Conservation (phyloP, 2,329 filamentous ascomycete genomes). For the Leptographium flavum region DNA sequence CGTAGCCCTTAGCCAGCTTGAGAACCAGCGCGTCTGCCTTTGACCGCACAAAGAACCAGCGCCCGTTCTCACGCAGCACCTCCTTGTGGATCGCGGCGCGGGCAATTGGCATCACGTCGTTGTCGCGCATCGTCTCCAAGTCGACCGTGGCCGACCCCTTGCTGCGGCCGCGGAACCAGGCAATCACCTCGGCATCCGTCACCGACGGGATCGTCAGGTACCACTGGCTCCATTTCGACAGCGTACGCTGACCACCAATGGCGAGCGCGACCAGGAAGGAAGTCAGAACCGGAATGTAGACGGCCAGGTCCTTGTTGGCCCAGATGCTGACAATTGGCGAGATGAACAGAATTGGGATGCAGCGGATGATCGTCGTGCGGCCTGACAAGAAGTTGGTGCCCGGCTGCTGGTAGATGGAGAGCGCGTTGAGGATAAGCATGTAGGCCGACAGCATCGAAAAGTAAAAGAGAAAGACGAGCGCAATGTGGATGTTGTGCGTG, state of each 20-base stretch:
- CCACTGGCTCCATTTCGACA: constrained; percentile 31
- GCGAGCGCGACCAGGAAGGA: constrained; percentile 33
- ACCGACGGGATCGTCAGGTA: constrained; percentile 33
- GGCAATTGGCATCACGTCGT: constrained; percentile 16
- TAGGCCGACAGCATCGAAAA: constrained; percentile 36
- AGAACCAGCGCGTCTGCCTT: constrained; percentile 28
- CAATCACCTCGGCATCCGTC: constrained; percentile 28
- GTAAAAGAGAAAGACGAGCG: constrained; percentile 40
- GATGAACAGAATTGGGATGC: constrained; percentile 33
- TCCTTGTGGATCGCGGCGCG: constrained; percentile 16
- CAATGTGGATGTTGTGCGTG: constrained; percentile 23
- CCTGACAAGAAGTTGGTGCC: constrained; percentile 38
- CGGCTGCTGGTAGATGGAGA: constrained; percentile 33
- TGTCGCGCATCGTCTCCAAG: constrained; percentile 29
- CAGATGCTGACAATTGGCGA: constrained; percentile 37
- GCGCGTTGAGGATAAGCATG: constrained; percentile 33
- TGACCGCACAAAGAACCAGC: constrained; percentile 18
- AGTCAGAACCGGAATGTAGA: constrained; percentile 35
- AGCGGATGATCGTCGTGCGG: constrained; percentile 31
- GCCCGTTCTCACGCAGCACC: constrained; percentile 15
- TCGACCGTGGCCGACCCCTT: constrained; percentile 1
- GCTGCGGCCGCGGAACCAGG: constrained; percentile 21
- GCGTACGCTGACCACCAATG: constrained; percentile 19
- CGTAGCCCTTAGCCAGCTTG: constrained; percentile 32
- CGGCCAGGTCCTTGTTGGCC: constrained; percentile 29